Conservation (phyloP, 1,284 basidiomycete genomes). For the Apiotrichum veenhuisii region DNA sequence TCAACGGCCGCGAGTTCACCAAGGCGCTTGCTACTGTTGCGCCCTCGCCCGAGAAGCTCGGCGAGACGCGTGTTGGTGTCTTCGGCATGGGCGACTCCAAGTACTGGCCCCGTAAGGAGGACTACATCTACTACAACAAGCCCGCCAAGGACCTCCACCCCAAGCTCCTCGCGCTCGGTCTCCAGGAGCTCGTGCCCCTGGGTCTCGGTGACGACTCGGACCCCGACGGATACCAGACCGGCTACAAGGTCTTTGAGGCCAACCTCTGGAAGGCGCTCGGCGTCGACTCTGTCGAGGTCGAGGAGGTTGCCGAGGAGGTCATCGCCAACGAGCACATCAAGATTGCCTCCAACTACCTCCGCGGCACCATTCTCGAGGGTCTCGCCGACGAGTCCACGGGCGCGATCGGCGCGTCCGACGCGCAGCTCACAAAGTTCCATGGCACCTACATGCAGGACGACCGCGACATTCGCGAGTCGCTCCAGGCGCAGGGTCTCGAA, state of each 20-base stretch:
- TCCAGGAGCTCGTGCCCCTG: conserved; percentile 64
- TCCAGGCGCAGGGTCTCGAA: conserved; percentile 86
- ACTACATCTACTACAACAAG: conserved; percentile 97
- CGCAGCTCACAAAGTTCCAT: conserved; percentile 98
- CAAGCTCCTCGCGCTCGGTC: conserved; percentile 71
- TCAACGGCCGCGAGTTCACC: conserved; percentile 88
- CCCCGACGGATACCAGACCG: conserved; percentile 91
- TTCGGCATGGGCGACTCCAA: conserved; percentile 98
- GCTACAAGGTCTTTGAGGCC: conserved; percentile 94
- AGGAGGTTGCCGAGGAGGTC: conserved; percentile 88
- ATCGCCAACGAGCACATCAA: conserved; percentile 99
- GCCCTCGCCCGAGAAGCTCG: conserved; percentile 42
- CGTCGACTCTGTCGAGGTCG: conserved; percentile 83
- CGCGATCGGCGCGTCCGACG: conserved; percentile 82
- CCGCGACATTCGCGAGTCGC: conserved; percentile 95
- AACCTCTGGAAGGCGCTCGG: conserved; percentile 90
- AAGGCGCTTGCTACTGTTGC: conserved; percentile 74
- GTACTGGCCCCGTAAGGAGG: conserved; percentile 97
- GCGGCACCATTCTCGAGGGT: conserved; percentile 92
- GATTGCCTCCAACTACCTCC: conserved; percentile 88
- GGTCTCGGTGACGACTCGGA: conserved; percentile 98
- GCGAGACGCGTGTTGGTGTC: conserved; percentile 70
- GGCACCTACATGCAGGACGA: conserved; percentile 97
- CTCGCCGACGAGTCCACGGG: conserved; percentile 83
- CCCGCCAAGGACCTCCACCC: conserved; percentile 85